A percentile compares a stretch with the other conserved stretches of the same genome.
phyloP scores from a whole-genome alignment of 78 protist genomes.

The Protostelium mycophagum region DNA sequence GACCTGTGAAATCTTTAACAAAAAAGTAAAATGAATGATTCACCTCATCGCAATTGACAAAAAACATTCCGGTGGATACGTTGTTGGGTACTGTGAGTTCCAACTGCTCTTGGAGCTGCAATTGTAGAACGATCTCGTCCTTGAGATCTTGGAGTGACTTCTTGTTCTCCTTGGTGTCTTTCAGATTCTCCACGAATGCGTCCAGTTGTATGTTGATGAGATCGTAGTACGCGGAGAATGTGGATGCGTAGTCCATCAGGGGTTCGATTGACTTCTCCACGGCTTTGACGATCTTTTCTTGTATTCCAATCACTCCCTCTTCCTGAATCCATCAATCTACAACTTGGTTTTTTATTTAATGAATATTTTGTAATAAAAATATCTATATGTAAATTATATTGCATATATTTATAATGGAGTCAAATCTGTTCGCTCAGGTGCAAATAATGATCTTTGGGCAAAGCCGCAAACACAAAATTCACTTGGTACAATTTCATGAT shows the following conservation, averaged over 20 bases:
- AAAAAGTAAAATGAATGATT: not conserved
- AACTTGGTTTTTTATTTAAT: too few species aligned
- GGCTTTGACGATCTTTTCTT: not conserved
- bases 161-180: slow-evolving; percentile 1
- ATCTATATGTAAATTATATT: too few species aligned
- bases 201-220: slow-evolving; percentile 6
- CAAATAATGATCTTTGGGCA: too few species aligned
- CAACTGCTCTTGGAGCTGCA: not conserved
- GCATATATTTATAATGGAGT: too few species aligned
- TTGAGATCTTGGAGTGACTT: slow-evolving; percentile 3
- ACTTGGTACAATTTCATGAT: too few species aligned
- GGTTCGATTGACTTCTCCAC: not conserved
- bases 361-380: too few species aligned
- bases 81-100: slow-evolving; percentile 13
- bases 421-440: too few species aligned
- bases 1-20: not conserved
- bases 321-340: too few species aligned
- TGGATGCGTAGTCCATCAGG: slow-evolving; percentile 7
- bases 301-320: not conserved
- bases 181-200: slow-evolving; percentile 7
- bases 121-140: slow-evolving; percentile 17
- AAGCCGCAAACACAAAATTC: too few species aligned
- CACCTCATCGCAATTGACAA: slow-evolving; percentile 16
- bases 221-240: slow-evolving; percentile 4
- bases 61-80: slow-evolving; percentile 45